Percentiles rank a stretch among this genome's conserved stretches.
Conservation (phyloP, 2,329 filamentous ascomycete genomes). For the Colletotrichum chrysophilum region DNA sequence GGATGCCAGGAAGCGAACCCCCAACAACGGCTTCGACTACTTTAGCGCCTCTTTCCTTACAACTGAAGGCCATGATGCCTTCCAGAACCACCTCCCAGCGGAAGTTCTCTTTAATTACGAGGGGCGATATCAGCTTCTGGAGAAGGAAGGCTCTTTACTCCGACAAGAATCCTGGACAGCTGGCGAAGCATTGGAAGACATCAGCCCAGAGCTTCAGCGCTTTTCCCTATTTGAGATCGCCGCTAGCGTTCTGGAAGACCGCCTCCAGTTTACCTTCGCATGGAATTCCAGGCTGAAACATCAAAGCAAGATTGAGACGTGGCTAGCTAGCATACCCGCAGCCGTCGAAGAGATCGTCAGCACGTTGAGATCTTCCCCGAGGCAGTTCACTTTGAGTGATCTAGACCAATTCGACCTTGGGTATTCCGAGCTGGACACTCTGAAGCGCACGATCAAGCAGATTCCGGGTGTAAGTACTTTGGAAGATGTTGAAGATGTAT, state of each 20-base stretch:
- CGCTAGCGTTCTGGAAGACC: background rate
- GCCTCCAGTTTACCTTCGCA: background rate
- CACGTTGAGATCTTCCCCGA: background rate
- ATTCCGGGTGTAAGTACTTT: background rate
- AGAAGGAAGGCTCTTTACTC: conserved; percentile 34
- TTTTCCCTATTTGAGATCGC: background rate
- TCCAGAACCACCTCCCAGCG: conserved; percentile 36
- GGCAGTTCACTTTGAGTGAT: background rate
- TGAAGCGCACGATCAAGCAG: background rate
- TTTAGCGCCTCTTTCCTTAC: background rate
- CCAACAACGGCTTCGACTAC: conserved; percentile 10
- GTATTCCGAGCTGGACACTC: background rate
- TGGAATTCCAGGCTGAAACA: background rate
- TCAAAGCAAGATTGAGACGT: background rate
- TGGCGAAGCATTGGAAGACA: background rate
- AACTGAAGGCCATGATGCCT: background rate
- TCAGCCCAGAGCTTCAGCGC: background rate
- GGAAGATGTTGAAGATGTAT: conserved; percentile 35
- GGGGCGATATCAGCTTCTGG: conserved; percentile 49
- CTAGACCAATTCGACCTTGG: background rate
- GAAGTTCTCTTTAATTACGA: conserved; percentile 57
- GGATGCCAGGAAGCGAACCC: conserved; percentile 21
- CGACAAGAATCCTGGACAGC: background rate
- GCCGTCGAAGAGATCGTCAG: background rate
- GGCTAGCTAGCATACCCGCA: background rate